Percentiles rank a stretch among this genome's conserved stretches.
These are phyloP conservation scores for Penicillium bialowiezense DNA, from an alignment of 495 filamentous ascomycete genomes.

Conservation along the genomic window DNA sequence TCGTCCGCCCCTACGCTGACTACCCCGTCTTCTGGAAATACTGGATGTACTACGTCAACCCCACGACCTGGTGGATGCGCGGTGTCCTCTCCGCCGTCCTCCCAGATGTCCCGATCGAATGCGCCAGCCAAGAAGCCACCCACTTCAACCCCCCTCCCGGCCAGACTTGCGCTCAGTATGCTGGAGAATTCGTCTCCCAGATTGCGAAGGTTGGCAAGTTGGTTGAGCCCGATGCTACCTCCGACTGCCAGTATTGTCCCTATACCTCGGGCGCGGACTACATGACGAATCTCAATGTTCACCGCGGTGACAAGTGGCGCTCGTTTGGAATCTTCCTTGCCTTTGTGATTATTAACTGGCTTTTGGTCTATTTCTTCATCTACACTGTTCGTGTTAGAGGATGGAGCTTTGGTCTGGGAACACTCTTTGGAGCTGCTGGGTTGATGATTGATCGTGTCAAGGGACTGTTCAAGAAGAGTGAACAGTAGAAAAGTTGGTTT, in stretches of 20 bases:
- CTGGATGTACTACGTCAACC: slow-evolving; percentile 76
- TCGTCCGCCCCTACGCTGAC: slow-evolving; percentile 60
- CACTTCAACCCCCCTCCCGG: slow-evolving; percentile 63
- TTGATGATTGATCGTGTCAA: slow-evolving; percentile 43
- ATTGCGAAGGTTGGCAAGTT: slow-evolving; percentile 54
- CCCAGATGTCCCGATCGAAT: slow-evolving; percentile 52
- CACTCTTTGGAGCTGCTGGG: slow-evolving; percentile 50
- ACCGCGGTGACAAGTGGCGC: slow-evolving; percentile 61
- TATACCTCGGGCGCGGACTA: slow-evolving; percentile 64
- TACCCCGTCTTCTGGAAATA: slow-evolving; percentile 84
- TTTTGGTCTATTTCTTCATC: slow-evolving; percentile 81
- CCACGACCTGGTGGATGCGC: slow-evolving; percentile 67
- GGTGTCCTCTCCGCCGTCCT: slow-evolving; percentile 67
- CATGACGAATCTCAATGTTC: slow-evolving; percentile 63
- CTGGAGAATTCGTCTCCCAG: slow-evolving; percentile 47
- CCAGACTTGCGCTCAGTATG: slow-evolving; percentile 62
- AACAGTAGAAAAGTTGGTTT: slow-evolving; percentile 8
- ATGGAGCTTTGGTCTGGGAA: slow-evolving; percentile 70
- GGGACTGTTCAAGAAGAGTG: slow-evolving; percentile 29
- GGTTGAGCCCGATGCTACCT: slow-evolving; percentile 51
- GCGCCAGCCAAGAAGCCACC: slow-evolving; percentile 57
- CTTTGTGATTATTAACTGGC: slow-evolving; percentile 75
- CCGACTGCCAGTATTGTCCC: slow-evolving; percentile 72
- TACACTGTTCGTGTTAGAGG: slow-evolving; percentile 71
- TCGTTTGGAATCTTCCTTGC: slow-evolving; percentile 77